phyloP scores from a whole-genome alignment of 106 monocot species.

The Alisma plantagoaquatica region DNA sequence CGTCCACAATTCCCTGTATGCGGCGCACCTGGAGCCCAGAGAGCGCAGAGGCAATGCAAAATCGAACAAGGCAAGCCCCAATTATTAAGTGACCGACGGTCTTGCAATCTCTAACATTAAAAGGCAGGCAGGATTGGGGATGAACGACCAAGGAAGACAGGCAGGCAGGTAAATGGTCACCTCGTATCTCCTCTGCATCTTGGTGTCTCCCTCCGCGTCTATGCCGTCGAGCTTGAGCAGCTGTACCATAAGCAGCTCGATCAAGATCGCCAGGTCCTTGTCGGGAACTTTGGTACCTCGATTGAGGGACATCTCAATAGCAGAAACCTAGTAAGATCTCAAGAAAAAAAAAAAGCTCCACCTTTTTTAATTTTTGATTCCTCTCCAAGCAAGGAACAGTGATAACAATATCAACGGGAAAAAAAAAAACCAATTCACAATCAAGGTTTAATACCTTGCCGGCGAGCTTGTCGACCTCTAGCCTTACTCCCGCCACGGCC shows the following conservation, averaged over 20 bases:
- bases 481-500: conserved; percentile 44
- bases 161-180: too few relatives aligned
- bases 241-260: conserved; percentile 81
- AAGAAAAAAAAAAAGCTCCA: background rate
- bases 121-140: too few relatives aligned
- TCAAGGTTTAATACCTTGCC: conserved; percentile 42
- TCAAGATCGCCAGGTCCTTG: conserved; percentile 60
- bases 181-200: conserved; percentile 63
- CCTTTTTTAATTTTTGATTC: background rate
- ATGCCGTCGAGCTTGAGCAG: conserved; percentile 82
- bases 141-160: too few relatives aligned
- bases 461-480: conserved; percentile 68
- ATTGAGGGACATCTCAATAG: conserved; percentile 36
- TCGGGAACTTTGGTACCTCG: conserved; percentile 45
- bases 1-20: conserved; percentile 53
- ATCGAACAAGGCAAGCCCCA: background rate
- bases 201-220: conserved; percentile 87
- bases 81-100: background rate
- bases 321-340: conserved; percentile 30
- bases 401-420: background rate
- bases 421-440: background rate
- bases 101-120: too few relatives aligned
- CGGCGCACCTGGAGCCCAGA: conserved; percentile 38
- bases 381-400: background rate
- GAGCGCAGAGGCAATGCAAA: background rate